Evolutionary conservation across 805 yeast genomes (phyloP), one percentile per base, ranked within the genome.

Genomic region (Sungouiella thailandica): DNA sequence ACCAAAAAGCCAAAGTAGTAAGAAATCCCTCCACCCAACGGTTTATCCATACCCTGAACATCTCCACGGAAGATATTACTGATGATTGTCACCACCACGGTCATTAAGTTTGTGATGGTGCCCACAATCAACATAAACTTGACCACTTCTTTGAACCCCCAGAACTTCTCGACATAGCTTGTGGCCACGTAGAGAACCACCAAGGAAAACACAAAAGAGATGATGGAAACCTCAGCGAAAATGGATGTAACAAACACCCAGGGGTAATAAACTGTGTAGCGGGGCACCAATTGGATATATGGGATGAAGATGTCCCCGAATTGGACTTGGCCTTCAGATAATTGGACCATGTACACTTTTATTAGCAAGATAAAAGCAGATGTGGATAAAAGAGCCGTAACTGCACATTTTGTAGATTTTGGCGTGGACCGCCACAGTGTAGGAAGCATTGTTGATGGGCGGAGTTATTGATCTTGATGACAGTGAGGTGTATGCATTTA

Each of bases 241-340:
- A 81, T 72, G 1, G 85, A 70, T 2, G 80, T 68, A 18, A 74
- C 51, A 2, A 81, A 46, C 1, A 82, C 82, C 81, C 84, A 77
- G 4, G 88, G 88, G 41, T 76, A 64, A 34, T 58, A 62, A 3
- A 79, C 45, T 0, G 78, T 65, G 33, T 68, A 62, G 17, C 68
- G 57, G 9, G 90, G 89, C 5, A 83, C 72, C 55, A 83, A 62
- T 56, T 83, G 87, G 26, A 83, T 47, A 24, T 60, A 60, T 1
- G 84, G 87, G 5, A 78, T 70, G 13, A 65, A 52, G 20, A 80
- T 60, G n/a, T n/a, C n/a, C n/a, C n/a, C n/a, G n/a, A n/a, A n/a
- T n/a, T n/a, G n/a, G n/a, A n/a, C n/a, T n/a, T n/a, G n/a, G n/a
- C n/a, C n/a, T 19, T 65, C 62, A 28, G 61, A 62, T 19, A 19